Conservation (phyloP, 805 yeast species). For the Myxozyma neglecta region DNA sequence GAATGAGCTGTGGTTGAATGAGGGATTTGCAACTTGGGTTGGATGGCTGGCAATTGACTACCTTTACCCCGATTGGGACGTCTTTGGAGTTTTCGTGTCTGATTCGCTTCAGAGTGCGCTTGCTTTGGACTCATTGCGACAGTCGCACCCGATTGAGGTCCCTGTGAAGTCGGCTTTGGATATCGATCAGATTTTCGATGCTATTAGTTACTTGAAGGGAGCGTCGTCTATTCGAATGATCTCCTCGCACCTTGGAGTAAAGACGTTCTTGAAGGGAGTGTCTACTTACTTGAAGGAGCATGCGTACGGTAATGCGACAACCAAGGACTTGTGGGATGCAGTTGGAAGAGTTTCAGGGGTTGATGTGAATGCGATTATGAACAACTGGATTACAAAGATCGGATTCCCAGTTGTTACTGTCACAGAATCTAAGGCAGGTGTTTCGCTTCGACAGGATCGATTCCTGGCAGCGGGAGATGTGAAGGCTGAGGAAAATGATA, state of each 20-base stretch:
- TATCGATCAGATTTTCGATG: constrained; percentile 79
- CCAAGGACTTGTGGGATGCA: constrained; percentile 76
- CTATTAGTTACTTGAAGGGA: constrained; percentile 80
- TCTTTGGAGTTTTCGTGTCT: constrained; percentile 73
- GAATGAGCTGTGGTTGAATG: constrained; percentile 89
- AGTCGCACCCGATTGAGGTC: constrained; percentile 80
- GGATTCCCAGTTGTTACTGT: constrained; percentile 77
- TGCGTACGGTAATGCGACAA: constrained; percentile 73
- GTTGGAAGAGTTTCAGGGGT: constrained; percentile 68
- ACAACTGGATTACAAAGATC: constrained; percentile 74
- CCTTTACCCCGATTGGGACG: constrained; percentile 76
- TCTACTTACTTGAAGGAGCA: constrained; percentile 73
- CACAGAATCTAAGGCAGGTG: constrained; percentile 51
- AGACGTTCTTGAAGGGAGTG: constrained; percentile 74
- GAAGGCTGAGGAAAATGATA: constrained; percentile 67
- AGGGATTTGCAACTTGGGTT: constrained; percentile 88
- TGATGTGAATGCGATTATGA: constrained; percentile 72
- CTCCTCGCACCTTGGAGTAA: constrained; percentile 76
- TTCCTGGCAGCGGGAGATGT: constrained; percentile 77
- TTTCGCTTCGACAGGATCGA: constrained; percentile 68
- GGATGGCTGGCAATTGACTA: constrained; percentile 68
- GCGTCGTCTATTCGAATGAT: constrained; percentile 78
- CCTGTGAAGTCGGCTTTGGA: constrained; percentile 77
- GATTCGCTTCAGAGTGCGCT: constrained; percentile 76
- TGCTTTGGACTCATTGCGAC: constrained; percentile 65